Evolutionary conservation across 2,329 filamentous ascomycete genomes (phyloP).

Genomic region (Waltergamsia citrina): DNA sequence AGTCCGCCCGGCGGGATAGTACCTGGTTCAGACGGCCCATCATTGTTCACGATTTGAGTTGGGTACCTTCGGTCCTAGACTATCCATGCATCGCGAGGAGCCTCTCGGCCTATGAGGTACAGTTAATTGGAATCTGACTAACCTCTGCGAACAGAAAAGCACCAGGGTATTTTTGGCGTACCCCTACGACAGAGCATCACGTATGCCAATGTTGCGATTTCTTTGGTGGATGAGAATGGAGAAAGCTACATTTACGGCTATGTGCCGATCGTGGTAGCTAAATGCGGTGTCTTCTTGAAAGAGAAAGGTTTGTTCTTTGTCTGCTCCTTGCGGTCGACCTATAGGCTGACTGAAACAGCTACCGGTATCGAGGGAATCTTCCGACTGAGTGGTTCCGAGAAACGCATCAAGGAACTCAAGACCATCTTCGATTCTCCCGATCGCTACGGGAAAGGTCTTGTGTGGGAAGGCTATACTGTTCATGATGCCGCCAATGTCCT

Average conservation of each 20-base stretch:
- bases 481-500: conserved; percentile 97
- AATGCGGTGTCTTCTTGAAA: conserved; percentile 94
- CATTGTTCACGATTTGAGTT: no score
- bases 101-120: no score
- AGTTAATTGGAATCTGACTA: no score
- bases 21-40: no score
- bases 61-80: no score
- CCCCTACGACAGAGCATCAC: conserved; percentile 89
- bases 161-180: conserved; percentile 86
- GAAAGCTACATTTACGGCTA: conserved; percentile 98
- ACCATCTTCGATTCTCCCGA: conserved; percentile 88
- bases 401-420: conserved; percentile 95
- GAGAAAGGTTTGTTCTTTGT: conserved; percentile 84
- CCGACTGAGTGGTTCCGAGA: conserved; percentile 88
- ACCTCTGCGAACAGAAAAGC: neutral
- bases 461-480: conserved; percentile 96
- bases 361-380: conserved; percentile 96
- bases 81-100: no score
- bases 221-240: conserved; percentile 82
- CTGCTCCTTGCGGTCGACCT: conserved; percentile 9
- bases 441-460: conserved; percentile 89
- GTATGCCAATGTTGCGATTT: conserved; percentile 97
- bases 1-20: no score
- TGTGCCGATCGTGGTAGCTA: conserved; percentile 95
- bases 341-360: conserved; percentile 33